Conservation (phyloP, 805 yeast genomes). For the Saccharomyces paradoxus region DNA sequence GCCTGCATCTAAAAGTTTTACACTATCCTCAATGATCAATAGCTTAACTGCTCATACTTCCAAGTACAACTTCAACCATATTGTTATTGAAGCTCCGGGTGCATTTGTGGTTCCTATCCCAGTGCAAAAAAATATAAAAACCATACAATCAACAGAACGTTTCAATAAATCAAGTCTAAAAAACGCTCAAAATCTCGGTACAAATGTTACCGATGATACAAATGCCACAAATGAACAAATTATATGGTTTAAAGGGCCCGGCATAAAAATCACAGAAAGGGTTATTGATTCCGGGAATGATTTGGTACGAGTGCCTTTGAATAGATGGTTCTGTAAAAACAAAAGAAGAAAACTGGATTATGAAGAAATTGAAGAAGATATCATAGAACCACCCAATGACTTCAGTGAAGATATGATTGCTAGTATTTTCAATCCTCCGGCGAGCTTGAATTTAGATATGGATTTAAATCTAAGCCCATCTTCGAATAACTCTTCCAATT, state of each 20-base stretch:
- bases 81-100: slow-evolving; percentile 23
- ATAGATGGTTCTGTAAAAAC: slow-evolving; percentile 21
- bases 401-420: slow-evolving; percentile 1
- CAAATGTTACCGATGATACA: not conserved
- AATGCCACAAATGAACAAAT: slow-evolving; percentile 31
- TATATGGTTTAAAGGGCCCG: slow-evolving; percentile 66
- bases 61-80: slow-evolving; percentile 16
- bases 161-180: slow-evolving; percentile 15
- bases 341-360: slow-evolving; percentile 20
- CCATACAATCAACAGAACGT: slow-evolving; percentile 32
- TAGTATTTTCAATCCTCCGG: not conserved
- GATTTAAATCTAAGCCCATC: not conserved
- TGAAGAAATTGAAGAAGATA: slow-evolving; percentile 20
- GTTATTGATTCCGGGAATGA: slow-evolving; percentile 25
- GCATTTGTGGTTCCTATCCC: slow-evolving; percentile 27
- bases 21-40: slow-evolving; percentile 18
- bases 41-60: slow-evolving; percentile 24
- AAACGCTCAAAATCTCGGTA: not conserved
- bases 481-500: not conserved
- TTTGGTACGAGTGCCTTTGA: slow-evolving; percentile 12
- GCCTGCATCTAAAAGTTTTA: slow-evolving; percentile 18
- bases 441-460: not conserved
- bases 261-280: slow-evolving; percentile 40
- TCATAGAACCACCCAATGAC: slow-evolving; percentile 3
- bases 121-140: slow-evolving; percentile 30